Evolutionary conservation across 768 basidiomycete species (phyloP).

Genomic region (Phylloporus sp.): DNA sequence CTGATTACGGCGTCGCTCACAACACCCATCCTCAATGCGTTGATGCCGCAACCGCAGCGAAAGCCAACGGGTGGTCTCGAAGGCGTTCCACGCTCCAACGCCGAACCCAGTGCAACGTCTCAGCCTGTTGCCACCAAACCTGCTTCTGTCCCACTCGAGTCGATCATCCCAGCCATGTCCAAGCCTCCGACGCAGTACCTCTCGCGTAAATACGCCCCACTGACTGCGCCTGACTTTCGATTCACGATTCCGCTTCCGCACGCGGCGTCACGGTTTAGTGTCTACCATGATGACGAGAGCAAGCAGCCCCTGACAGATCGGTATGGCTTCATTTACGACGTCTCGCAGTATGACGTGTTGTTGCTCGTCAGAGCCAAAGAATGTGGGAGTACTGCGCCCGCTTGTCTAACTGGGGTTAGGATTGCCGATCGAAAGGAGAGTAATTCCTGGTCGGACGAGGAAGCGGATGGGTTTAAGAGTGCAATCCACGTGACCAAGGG

Average conservation of each 20-base stretch:
- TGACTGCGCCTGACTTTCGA: conserved; percentile 70
- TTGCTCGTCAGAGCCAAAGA: conserved; percentile 69
- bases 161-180: conserved; percentile 73
- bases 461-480: conserved; percentile 37
- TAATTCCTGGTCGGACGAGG: conserved; percentile 72
- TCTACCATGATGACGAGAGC: conserved; percentile 48
- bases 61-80: conserved; percentile 33
- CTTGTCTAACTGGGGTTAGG: conserved; percentile 82
- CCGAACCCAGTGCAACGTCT: conserved; percentile 15
- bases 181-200: conserved; percentile 86
- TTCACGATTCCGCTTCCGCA: conserved; percentile 62
- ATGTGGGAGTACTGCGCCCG: conserved; percentile 73
- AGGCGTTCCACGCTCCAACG: conserved; percentile 9
- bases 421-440: conserved; percentile 81
- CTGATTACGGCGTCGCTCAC: conserved; percentile 41
- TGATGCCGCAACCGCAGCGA: conserved; percentile 51
- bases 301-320: conserved; percentile 73
- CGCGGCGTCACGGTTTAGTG: conserved; percentile 51
- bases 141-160: conserved; percentile 64
- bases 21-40: conserved; percentile 58
- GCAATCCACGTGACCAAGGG: conserved; percentile 39
- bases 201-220: conserved; percentile 66
- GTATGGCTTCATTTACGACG: conserved; percentile 89
- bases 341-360: conserved; percentile 75
- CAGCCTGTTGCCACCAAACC: conserved; percentile 30